These are phyloP conservation scores for Cystofilobasidium bisporidii DNA, from an alignment of 768 basidiomycete species.

Conservation along the genomic window DNA sequence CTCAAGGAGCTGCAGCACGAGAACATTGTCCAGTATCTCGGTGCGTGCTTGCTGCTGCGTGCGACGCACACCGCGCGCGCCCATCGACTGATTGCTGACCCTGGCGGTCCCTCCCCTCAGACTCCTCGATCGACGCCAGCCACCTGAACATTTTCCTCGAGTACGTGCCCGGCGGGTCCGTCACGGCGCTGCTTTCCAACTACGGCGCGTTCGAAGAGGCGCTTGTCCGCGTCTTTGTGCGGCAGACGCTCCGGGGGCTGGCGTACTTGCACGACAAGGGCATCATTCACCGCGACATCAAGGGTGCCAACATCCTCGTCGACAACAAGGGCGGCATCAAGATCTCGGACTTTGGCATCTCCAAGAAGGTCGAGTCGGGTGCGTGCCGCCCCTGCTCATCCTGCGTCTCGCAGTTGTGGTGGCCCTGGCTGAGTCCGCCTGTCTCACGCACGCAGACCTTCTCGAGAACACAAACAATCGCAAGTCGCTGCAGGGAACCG, in stretches of 20 bases:
- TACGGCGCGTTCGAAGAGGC: constrained; percentile 93
- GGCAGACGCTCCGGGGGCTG: constrained; percentile 80
- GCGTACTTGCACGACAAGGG: constrained; percentile 84
- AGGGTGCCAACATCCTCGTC: constrained; percentile 95
- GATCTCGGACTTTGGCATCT: constrained; percentile 93
- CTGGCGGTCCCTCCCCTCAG: constrained; percentile 42
- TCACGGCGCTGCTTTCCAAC: constrained; percentile 73
- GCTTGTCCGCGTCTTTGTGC: constrained; percentile 81
- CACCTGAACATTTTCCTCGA: constrained; percentile 93
- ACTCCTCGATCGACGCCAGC: constrained; percentile 84
- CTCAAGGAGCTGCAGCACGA: constrained; percentile 29
- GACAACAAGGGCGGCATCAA: constrained; percentile 97
- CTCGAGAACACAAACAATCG: constrained; percentile 58
- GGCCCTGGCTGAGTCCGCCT: neutral
- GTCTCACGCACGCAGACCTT: constrained; percentile 33
- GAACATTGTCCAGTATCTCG: constrained; percentile 55
- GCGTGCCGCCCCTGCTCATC: constrained; percentile 42
- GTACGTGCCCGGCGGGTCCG: constrained; percentile 92
- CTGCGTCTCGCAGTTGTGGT: neutral
- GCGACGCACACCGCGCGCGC: no score
- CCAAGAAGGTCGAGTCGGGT: constrained; percentile 96
- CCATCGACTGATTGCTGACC: neutral
- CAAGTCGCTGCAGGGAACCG: constrained; percentile 90
- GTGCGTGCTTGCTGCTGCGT: constrained; percentile 46
- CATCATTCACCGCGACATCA: constrained; percentile 97